These are phyloP conservation scores for Eragrostis tef DNA, from an alignment of 202 grass and related monocot genomes.

Conservation along the genomic window DNA sequence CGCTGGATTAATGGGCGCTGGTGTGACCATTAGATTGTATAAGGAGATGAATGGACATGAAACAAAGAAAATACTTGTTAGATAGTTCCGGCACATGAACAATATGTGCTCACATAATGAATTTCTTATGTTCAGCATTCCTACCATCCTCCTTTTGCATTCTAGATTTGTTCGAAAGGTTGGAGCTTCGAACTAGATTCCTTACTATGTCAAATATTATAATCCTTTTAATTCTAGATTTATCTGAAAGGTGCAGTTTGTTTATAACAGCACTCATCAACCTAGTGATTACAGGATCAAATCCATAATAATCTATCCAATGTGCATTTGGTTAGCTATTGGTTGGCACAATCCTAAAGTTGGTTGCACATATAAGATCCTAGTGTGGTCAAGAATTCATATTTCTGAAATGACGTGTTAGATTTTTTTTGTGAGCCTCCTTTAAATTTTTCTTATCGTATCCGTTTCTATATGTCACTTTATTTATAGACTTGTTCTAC, in stretches of 20 bases:
- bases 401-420: background rate
- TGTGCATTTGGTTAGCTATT: background rate
- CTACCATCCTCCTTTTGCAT: background rate
- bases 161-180: background rate
- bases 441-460: background rate
- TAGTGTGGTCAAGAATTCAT: background rate
- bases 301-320: background rate
- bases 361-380: background rate
- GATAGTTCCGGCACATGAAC: background rate
- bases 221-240: background rate
- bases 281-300: background rate
- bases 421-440: background rate
- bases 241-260: background rate
- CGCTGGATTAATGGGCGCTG: conserved; percentile 2
- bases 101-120: background rate
- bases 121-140: background rate
- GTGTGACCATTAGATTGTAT: background rate
- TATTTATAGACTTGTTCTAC: background rate
- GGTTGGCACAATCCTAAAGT: background rate
- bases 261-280: background rate
- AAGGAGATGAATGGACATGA: background rate
- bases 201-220: background rate
- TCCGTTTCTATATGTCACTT: background rate
- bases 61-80: background rate
- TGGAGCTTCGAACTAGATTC: background rate